phyloP scores from a whole-genome alignment of 352 stramenopile species.

The Pythium phragmitis region DNA sequence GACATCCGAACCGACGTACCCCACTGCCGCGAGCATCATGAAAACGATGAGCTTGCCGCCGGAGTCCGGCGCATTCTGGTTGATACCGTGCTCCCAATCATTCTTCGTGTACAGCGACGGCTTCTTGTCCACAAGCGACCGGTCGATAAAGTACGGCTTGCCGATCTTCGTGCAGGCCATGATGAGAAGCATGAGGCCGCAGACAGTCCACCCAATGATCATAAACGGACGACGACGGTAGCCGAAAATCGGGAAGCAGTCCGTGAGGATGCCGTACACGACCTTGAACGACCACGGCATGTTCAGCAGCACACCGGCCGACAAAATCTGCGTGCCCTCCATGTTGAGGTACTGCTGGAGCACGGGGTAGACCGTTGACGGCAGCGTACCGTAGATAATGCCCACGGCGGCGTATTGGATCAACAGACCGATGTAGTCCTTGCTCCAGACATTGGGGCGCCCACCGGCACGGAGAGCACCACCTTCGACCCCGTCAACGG shows the following conservation, averaged over 20 bases:
- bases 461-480: conserved; percentile 1
- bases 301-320: conserved; percentile 3
- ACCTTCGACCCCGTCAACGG: not conserved
- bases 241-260: conserved; percentile 21
- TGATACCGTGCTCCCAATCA: conserved; percentile 6
- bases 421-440: conserved; percentile 15
- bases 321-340: conserved; percentile 11
- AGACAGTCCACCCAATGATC: conserved; percentile 19
- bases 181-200: conserved; percentile 9
- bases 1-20: conserved; percentile 29
- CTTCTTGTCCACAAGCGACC: not conserved
- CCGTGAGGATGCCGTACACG: conserved; percentile 17
- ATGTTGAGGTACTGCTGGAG: conserved; percentile 14
- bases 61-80: conserved; percentile 1
- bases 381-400: conserved; percentile 15
- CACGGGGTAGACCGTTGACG: conserved; percentile 6
- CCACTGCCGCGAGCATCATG: conserved; percentile 22
- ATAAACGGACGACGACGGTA: conserved; percentile 23
- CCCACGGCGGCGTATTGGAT: conserved; percentile 9
- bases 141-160: conserved; percentile 17
- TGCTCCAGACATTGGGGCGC: conserved; percentile 1
- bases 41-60: conserved; percentile 16
- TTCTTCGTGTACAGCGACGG: not conserved
- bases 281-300: conserved; percentile 26
- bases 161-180: conserved; percentile 10